Percentiles rank a stretch among this genome's conserved stretches.
Conservation (phyloP, 2,329 filamentous ascomycete genomes). For the Xylaria sp. region DNA sequence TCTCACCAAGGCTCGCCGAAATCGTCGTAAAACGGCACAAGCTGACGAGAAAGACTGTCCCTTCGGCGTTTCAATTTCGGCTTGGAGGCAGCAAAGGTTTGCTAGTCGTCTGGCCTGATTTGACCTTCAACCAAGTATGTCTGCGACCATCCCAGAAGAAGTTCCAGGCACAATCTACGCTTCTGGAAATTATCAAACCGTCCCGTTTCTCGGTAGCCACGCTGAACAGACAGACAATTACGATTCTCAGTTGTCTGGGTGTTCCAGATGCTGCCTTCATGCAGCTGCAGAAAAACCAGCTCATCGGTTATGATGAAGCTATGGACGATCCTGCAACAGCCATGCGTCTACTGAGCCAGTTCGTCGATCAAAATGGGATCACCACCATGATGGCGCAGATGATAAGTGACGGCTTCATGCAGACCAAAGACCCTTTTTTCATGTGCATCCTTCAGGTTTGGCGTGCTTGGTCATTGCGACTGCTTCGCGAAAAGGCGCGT, state of each 20-base stretch:
- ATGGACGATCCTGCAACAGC: constrained; percentile 74
- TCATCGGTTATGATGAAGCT: constrained; percentile 74
- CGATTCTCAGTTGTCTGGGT: constrained; percentile 82
- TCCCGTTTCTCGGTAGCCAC: constrained; percentile 81
- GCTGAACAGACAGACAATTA: constrained; percentile 89
- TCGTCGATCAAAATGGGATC: constrained; percentile 86
- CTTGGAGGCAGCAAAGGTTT: constrained; percentile 94
- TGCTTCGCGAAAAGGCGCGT: constrained; percentile 90
- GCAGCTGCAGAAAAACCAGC: constrained; percentile 72
- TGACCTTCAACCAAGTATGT: constrained; percentile 74
- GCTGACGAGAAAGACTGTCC: constrained; percentile 65
- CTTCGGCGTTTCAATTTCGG: constrained; percentile 91
- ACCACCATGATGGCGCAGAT: constrained; percentile 79
- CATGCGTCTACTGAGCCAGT: constrained; percentile 73
- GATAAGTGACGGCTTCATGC: constrained; percentile 83
- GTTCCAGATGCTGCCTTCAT: constrained; percentile 75
- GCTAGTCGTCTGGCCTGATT: constrained; percentile 76
- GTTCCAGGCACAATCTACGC: constrained; percentile 76
- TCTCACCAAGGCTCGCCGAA: constrained; percentile 80
- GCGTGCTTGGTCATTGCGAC: constrained; percentile 88
- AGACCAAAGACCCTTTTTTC: constrained; percentile 79
- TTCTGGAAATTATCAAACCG: constrained; percentile 85
- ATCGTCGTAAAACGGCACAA: constrained; percentile 78
- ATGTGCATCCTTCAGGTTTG: constrained; percentile 83
- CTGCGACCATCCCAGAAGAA: constrained; percentile 89